Evolutionary conservation across 148 eudicot genomes (phyloP).

Genomic region (Linanthus parryae): DNA sequence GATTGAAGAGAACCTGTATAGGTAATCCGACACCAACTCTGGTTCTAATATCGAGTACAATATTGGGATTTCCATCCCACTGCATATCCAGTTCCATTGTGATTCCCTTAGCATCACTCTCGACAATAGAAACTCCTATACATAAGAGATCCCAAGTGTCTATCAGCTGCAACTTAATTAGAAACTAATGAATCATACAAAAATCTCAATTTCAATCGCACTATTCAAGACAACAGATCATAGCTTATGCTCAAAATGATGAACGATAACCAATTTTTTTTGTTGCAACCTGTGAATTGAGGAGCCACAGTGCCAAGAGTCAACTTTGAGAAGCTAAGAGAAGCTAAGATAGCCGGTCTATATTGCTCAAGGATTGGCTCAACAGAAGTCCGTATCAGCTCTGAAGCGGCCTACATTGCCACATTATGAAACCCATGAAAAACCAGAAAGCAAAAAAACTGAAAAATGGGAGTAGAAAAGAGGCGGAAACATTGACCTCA

Average conservation of each 20-base stretch:
- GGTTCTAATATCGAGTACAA: conserved; percentile 62
- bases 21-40: conserved; percentile 70
- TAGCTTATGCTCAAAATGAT: too few species aligned
- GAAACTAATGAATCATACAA: not conserved
- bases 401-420: conserved; percentile 73
- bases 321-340: conserved; percentile 63
- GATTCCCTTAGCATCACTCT: conserved; percentile 51
- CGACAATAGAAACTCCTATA: conserved; percentile 61
- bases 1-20: conserved; percentile 45
- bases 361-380: conserved; percentile 91
- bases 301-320: conserved; percentile 95
- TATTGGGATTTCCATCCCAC: conserved; percentile 91
- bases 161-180: not conserved
- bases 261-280: too few species aligned
- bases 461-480: not conserved
- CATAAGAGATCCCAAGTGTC: conserved; percentile 7
- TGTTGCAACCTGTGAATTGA: conserved; percentile 86
- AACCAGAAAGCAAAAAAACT: not conserved
- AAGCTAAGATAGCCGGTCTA: conserved; percentile 52
- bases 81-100: conserved; percentile 81
- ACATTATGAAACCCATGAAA: conserved; percentile 1
- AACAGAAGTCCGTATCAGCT: conserved; percentile 58
- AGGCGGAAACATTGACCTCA: conserved; percentile 34
- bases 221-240: not conserved
- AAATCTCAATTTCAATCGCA: not conserved